phyloP scores from a whole-genome alignment of 2,329 filamentous ascomycete species.

The Pseudopyrenochaeta lycopersici region DNA sequence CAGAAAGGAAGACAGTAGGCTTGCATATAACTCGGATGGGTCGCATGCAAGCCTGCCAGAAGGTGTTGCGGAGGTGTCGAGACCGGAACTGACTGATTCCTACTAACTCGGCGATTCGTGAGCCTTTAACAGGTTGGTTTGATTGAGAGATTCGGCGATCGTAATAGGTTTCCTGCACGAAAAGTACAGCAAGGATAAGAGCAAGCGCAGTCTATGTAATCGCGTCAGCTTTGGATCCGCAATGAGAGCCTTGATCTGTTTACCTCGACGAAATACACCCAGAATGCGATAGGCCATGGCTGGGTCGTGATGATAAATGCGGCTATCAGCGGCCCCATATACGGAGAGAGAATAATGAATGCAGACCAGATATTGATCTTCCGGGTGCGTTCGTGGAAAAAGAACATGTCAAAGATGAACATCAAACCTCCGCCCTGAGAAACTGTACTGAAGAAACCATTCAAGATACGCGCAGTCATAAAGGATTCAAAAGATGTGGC shows the following conservation, averaged over 20 bases:
- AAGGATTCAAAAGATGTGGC: too few relatives aligned
- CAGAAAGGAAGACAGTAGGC: neutral
- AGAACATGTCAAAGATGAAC: constrained; percentile 44
- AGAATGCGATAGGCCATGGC: constrained; percentile 17
- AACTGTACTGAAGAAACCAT: constrained; percentile 36
- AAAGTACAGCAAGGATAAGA: neutral
- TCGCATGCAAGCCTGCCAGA: too few relatives aligned
- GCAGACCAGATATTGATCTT: constrained; percentile 37
- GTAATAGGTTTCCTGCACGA: constrained; percentile 5
- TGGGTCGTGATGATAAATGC: constrained; percentile 16
- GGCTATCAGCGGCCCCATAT: constrained; percentile 29
- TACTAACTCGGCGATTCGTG: too few relatives aligned
- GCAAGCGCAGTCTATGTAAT: too few relatives aligned
- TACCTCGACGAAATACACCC: constrained; percentile 12
- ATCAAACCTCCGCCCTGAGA: constrained; percentile 27
- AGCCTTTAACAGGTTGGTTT: too few relatives aligned
- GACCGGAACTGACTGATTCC: too few relatives aligned
- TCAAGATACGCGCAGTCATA: too few relatives aligned
- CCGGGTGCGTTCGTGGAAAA: constrained; percentile 41
- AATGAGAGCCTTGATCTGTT: too few relatives aligned
- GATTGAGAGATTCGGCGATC: too few relatives aligned
- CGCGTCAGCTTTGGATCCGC: too few relatives aligned
- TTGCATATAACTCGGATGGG: neutral
- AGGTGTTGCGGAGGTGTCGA: too few relatives aligned
- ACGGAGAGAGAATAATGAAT: constrained; percentile 26